Evolutionary conservation across 495 filamentous ascomycete species (phyloP), one percentile per base, ranked within the genome.

Genomic region (Talaromyces trachyspermus): DNA sequence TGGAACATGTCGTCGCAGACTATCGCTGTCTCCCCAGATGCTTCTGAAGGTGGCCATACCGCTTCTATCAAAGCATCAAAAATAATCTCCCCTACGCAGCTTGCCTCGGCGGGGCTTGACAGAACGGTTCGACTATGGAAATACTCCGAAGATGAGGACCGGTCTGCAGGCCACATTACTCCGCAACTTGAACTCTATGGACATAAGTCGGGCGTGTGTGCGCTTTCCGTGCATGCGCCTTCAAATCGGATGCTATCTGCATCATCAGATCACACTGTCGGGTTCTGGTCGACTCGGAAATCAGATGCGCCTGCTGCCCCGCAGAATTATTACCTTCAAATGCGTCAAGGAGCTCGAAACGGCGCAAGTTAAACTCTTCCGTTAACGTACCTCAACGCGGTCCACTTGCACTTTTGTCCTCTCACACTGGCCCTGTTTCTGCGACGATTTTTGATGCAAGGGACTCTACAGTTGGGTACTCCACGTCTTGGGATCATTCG

Each of bases 401-500:
- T 1, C 78, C 89, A n/a, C 69, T 98, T 25, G 65, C 78, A 12
- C 69, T 90, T 24, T 68, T 95, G 43, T 71, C 74, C 2, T 77
- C 77, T 15, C 90, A 96, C 71, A 80, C 75, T 1, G 75, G 74
- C 0, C 77, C 84, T 2, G 85, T 90, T 10, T 82, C 83, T 1
- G 81, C 79, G 25, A 84, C 81, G 15, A 77, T 87, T 27, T 98
- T 97, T 70, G 84, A 91, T 59, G 84, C 82, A 1, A 73, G 75
- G 37, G 92, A 96, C 68, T 63, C 80, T 22, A 95, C 86, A 9
- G 84, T 97, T 19, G 91, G 84, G 25, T 96, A 98, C 72, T 89
- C 88, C 0, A 75, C 77, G 2, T 89, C 87, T 17, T 84, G 84
- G 73, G 92, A 97, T 70, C 89, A 95, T 65, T 85, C 86, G 0